Conservation (phyloP, 352 stramenopile species). For the Hyaloperonospora brassicae region DNA sequence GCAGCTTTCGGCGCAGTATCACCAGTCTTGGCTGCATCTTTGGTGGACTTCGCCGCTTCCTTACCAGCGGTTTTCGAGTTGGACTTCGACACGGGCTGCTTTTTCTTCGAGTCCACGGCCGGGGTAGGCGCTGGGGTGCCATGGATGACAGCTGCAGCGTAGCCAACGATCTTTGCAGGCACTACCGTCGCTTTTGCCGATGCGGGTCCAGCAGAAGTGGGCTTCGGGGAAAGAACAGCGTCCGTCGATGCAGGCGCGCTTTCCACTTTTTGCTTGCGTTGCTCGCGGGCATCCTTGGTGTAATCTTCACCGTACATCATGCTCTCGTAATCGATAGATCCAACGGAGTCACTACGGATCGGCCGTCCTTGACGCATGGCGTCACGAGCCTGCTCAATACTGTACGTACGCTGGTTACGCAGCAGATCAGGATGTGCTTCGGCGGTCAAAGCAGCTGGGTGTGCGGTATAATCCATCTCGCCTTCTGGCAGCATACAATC, state of each 20-base stretch:
- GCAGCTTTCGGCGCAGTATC: conserved; percentile 18
- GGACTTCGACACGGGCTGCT: conserved; percentile 30
- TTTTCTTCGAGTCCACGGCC: conserved; percentile 44
- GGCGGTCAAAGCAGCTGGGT: conserved; percentile 65
- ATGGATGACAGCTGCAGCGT: conserved; percentile 72
- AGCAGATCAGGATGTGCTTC: conserved; percentile 82
- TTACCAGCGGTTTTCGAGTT: conserved; percentile 27
- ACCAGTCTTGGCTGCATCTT: conserved; percentile 36
- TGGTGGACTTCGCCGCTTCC: conserved; percentile 36
- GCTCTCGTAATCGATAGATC: conserved; percentile 84
- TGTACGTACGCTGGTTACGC: conserved; percentile 87
- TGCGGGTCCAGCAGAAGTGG: conserved; percentile 9
- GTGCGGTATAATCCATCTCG: conserved; percentile 79
- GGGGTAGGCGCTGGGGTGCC: conserved; percentile 43
- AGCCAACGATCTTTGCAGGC: conserved; percentile 49
- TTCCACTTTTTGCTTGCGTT: conserved; percentile 40
- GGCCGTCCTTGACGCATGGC: conserved; percentile 83
- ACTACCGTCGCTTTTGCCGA: conserved; percentile 12
- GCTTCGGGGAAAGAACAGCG: conserved; percentile 6
- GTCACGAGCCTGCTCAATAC: conserved; percentile 88
- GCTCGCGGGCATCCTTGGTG: conserved; percentile 76
- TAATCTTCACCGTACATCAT: conserved; percentile 89
- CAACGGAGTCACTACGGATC: conserved; percentile 82
- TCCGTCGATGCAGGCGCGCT: conserved; percentile 9
- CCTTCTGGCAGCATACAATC: conserved; percentile 63